Base-by-base conservation (phyloP, 2,329 filamentous ascomycete species). In the Stemphylium beticola region DNA sequence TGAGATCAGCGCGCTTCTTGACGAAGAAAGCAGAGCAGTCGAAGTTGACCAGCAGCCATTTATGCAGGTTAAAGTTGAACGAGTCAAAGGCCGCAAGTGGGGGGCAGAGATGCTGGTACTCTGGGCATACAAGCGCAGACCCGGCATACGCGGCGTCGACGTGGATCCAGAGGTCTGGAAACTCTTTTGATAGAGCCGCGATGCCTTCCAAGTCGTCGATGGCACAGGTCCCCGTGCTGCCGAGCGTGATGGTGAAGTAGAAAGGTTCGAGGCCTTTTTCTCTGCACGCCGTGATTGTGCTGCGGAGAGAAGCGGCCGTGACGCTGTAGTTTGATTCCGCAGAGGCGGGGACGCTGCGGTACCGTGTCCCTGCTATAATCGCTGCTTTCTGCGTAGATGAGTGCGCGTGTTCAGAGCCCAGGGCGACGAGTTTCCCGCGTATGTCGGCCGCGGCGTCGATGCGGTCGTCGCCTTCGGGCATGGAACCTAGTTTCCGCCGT, bases 41-140 rank as follows among this genome's bases (percentile, higher is more conserved):
- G 68, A 97, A 97, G 76, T 96, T 96, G 53, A 92, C 92, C 15
- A 97, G 86, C 42, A 97, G 82, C 93, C 93, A 97, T 80, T 98
- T 98, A 82, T 97, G 93, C 85, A 96, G 90, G 80, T 97, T 98
- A 80, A 93, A 86, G 77, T 96, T 88, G 83, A 96, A 96, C 61
- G 88, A 92, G 79, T 96, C 90, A 72, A 96, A 92, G 18, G 81
- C 77, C 1, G 81, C 78, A 45, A 93, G 82, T 8, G 85, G 78
- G 18, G 79, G 70, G 1, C 87, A 81, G 44, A 92, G 82, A 62
- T 88, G 82, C 60, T 92, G 89, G 76, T 90, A 89, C 74, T 96
- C 91, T 2, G 92, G 89, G 18, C 90, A 87, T 3, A 96, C 79
- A 3, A 98, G 85, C 0, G 93, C 90, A 0, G 91, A 87, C 2